A percentile compares a stretch with the other conserved stretches of the same genome.
Evolutionary conservation across 768 basidiomycete genomes (phyloP).

Genomic region (Lentinula guzmanii): DNA sequence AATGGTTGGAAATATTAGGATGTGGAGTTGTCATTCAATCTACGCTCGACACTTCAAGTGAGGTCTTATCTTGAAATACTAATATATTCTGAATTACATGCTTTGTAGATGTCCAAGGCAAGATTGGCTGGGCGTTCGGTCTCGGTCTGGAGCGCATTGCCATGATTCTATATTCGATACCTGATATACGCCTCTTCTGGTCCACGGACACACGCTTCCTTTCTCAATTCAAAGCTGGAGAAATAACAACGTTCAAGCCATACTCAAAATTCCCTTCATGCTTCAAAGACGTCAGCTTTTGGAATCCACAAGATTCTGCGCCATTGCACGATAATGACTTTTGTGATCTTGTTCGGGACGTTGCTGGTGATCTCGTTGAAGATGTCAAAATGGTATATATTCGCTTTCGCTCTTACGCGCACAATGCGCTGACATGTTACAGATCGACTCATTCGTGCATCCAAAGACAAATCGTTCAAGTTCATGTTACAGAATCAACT

Average conservation of each 20-base stretch:
- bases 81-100: conserved; percentile 8
- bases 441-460: conserved; percentile 92
- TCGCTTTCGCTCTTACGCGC: not conserved
- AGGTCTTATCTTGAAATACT: conserved; percentile 24
- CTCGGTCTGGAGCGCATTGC: conserved; percentile 95
- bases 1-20: conserved; percentile 96
- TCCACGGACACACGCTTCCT: conserved; percentile 83
- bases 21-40: conserved; percentile 89
- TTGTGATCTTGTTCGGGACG: conserved; percentile 89
- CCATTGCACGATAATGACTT: conserved; percentile 91
- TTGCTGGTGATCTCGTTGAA: conserved; percentile 89
- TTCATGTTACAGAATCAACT: conserved; percentile 87
- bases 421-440: conserved; percentile 11
- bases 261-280: conserved; percentile 92
- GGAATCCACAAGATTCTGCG: conserved; percentile 53
- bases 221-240: conserved; percentile 73
- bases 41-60: conserved; percentile 83
- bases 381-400: conserved; percentile 70
- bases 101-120: conserved; percentile 60
- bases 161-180: conserved; percentile 95
- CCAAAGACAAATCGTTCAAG: conserved; percentile 80
- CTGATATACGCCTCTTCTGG: conserved; percentile 99
- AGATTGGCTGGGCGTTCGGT: conserved; percentile 97
- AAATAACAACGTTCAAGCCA: conserved; percentile 78
- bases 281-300: conserved; percentile 95